Evolutionary conservation across 257 asterid genomes (phyloP).

Genomic region (Eucommia ulmoides): DNA sequence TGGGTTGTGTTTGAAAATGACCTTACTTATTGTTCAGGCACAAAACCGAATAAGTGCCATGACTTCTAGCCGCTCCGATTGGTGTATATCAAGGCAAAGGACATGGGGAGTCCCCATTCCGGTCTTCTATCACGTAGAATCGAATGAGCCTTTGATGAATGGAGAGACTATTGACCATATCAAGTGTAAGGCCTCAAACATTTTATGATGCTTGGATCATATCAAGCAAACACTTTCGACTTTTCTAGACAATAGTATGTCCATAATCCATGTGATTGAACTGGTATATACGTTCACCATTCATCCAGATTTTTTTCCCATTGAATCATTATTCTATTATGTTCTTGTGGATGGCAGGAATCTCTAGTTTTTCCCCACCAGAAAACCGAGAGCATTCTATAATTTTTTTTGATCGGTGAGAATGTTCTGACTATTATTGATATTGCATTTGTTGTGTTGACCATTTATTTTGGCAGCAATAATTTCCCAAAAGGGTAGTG

Average conservation of each 20-base stretch:
- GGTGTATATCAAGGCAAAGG: slow-evolving; percentile 99
- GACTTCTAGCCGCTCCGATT: slow-evolving; percentile 93
- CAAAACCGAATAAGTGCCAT: slow-evolving; percentile 80
- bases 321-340: too few species aligned
- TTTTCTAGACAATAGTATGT: too few species aligned
- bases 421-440: too few species aligned
- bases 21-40: slow-evolving; percentile 29
- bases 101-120: slow-evolving; percentile 99
- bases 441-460: slow-evolving; percentile 4
- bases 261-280: too few species aligned
- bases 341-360: not conserved
- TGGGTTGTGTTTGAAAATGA: not conserved
- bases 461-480: slow-evolving; percentile 51
- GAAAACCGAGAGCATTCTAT: too few species aligned
- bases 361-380: not conserved
- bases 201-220: too few species aligned
- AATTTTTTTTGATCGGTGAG: too few species aligned
- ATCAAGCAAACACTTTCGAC: too few species aligned
- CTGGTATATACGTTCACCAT: too few species aligned
- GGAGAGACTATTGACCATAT: slow-evolving; percentile 72
- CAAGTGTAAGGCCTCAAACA: slow-evolving; percentile 71
- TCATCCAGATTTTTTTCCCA: too few species aligned
- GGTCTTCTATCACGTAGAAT: slow-evolving; percentile 72
- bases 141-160: slow-evolving; percentile 86
- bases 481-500: slow-evolving; percentile 88